Conservation (phyloP, 2,329 filamentous ascomycete genomes). For the Penicillium hesseltinei region DNA sequence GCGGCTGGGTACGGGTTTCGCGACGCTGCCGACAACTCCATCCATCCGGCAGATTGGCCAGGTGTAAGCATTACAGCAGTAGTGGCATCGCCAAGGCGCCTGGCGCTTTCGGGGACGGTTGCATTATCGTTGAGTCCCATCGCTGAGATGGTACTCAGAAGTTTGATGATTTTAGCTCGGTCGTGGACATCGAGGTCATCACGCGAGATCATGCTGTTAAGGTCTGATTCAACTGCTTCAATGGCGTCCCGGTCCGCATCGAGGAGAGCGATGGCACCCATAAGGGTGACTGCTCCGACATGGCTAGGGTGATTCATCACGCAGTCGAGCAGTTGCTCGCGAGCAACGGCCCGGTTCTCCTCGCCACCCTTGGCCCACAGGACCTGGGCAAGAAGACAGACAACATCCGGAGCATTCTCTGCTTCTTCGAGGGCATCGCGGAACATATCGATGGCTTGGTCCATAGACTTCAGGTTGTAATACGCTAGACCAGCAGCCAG, state of each 20-base stretch:
- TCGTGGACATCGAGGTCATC: slow-evolving; percentile 63
- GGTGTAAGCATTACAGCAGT: slow-evolving; percentile 79
- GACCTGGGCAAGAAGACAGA: slow-evolving; percentile 84
- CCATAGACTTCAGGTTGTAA: slow-evolving; percentile 66
- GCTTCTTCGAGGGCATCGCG: slow-evolving; percentile 76
- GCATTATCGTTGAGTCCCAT: slow-evolving; percentile 51
- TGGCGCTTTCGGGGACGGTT: slow-evolving; percentile 44
- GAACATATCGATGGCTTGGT: slow-evolving; percentile 74
- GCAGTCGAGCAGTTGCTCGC: slow-evolving; percentile 75
- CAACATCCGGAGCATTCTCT: slow-evolving; percentile 72
- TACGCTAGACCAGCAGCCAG: slow-evolving; percentile 80
- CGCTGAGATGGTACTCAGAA: slow-evolving; percentile 71
- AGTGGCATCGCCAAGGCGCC: slow-evolving; percentile 64
- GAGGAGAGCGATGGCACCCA: slow-evolving; percentile 80
- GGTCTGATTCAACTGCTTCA: slow-evolving; percentile 75
- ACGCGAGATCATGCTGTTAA: slow-evolving; percentile 69
- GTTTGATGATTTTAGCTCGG: slow-evolving; percentile 67
- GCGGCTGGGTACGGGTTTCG: slow-evolving; percentile 59
- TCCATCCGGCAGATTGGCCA: slow-evolving; percentile 76
- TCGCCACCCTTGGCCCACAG: slow-evolving; percentile 85
- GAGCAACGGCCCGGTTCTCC: slow-evolving; percentile 70
- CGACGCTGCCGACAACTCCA: slow-evolving; percentile 63
- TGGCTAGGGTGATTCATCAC: slow-evolving; percentile 74
- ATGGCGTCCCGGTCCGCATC: slow-evolving; percentile 76
- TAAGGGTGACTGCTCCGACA: slow-evolving; percentile 72